Conservation (phyloP, 495 filamentous ascomycete species). For the Podospora pseudoanserina region DNA sequence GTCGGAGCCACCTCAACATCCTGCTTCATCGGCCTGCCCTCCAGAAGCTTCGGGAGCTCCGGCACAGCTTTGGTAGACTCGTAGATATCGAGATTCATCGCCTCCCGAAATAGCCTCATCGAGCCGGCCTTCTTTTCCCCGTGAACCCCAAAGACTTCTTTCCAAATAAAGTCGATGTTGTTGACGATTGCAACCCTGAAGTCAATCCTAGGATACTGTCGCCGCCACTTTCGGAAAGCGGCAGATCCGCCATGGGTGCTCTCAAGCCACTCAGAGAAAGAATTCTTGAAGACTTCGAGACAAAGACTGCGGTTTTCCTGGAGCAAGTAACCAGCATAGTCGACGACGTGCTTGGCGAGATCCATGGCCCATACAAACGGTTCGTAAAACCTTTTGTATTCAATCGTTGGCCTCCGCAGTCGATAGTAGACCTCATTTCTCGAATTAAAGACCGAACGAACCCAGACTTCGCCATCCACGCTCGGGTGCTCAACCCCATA, state of each 20-base stretch:
- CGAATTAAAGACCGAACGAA: constrained; percentile 46
- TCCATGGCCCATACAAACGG: constrained; percentile 66
- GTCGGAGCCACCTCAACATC: constrained; percentile 49
- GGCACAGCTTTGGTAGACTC: constrained; percentile 20
- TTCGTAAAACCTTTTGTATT: constrained; percentile 56
- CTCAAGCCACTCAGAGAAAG: constrained; percentile 55
- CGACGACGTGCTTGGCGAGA: constrained; percentile 64
- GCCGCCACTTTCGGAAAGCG: constrained; percentile 49
- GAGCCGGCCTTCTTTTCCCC: constrained; percentile 20
- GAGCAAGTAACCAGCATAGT: constrained; percentile 47
- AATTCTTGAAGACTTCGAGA: constrained; percentile 49
- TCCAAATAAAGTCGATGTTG: constrained; percentile 60
- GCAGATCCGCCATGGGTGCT: constrained; percentile 35
- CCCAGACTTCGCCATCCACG: constrained; percentile 56
- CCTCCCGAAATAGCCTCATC: constrained; percentile 47
- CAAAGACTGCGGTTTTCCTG: constrained; percentile 33
- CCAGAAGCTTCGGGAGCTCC: not conserved
- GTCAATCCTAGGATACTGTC: constrained; percentile 45
- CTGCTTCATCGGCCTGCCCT: not conserved
- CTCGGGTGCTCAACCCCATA: constrained; percentile 51
- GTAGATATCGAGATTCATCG: constrained; percentile 19
- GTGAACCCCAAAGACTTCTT: constrained; percentile 50
- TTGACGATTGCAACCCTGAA: constrained; percentile 54
- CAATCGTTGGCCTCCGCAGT: constrained; percentile 48
- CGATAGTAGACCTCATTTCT: constrained; percentile 57